phyloP scores from a whole-genome alignment of 2,329 filamentous ascomycete genomes.

The Sclerotinia minor region DNA sequence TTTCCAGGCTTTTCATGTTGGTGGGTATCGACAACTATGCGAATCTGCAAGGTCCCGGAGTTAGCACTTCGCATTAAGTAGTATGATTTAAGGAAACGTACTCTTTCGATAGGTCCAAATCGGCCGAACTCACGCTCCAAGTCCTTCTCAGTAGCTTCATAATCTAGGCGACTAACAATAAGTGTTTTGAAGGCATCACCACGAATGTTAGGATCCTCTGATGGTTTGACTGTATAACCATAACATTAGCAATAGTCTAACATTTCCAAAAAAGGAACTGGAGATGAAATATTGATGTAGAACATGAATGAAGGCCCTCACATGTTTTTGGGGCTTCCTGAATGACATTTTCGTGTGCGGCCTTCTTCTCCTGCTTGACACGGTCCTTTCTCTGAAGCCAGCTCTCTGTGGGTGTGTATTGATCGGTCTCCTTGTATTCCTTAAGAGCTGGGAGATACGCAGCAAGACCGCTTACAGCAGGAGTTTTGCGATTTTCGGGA shows the following conservation, averaged over 20 bases:
- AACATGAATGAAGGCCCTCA: conserved; percentile 39
- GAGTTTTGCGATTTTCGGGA: conserved; percentile 77
- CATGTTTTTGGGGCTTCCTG: conserved; percentile 39
- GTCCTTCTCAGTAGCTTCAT: conserved; percentile 85
- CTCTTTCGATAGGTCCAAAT: conserved; percentile 90
- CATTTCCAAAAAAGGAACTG: too few relatives aligned
- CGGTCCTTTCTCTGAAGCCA: conserved; percentile 88
- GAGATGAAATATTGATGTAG: conserved; percentile 33
- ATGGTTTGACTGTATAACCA: conserved; percentile 66
- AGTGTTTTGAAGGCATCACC: conserved; percentile 95
- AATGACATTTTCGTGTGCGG: conserved; percentile 57
- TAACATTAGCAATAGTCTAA: conserved; percentile 30
- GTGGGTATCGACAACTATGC: conserved; percentile 78
- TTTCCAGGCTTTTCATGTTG: conserved; percentile 69
- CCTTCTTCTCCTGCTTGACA: conserved; percentile 76
- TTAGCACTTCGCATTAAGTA: conserved; percentile 25
- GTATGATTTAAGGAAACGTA: conserved; percentile 47
- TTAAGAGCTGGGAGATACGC: conserved; percentile 72
- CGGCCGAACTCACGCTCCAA: conserved; percentile 91
- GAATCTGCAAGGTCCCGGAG: conserved; percentile 59
- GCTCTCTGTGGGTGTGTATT: conserved; percentile 82
- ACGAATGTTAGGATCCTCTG: conserved; percentile 81
- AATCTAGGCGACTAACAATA: conserved; percentile 86
- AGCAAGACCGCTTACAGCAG: conserved; percentile 70
- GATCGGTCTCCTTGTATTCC: conserved; percentile 75